These are phyloP conservation scores for Epicoccum sorghinum DNA, from an alignment of 2,329 filamentous ascomycete genomes.

Conservation along the genomic window DNA sequence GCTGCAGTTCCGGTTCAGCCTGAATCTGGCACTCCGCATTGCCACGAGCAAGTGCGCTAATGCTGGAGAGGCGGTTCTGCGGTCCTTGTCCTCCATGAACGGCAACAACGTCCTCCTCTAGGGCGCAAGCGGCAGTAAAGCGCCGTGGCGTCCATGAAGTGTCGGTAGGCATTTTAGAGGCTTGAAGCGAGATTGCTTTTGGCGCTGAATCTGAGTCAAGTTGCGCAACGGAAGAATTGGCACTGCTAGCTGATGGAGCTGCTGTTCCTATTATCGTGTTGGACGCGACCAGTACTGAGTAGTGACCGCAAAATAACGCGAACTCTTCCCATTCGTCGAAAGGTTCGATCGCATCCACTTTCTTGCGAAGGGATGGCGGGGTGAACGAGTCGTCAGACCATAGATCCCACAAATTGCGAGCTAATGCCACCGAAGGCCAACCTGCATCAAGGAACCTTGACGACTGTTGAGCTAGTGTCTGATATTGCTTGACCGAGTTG, in stretches of 20 bases:
- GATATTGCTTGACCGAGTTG: constrained; percentile 75
- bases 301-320: constrained; percentile 81
- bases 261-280: constrained; percentile 40
- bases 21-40: constrained; percentile 19
- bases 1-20: constrained; percentile 42
- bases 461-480: constrained; percentile 68
- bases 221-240: not conserved
- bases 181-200: constrained; percentile 23
- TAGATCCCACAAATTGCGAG: constrained; percentile 77
- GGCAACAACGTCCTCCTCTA: constrained; percentile 40
- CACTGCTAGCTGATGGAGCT: constrained; percentile 1
- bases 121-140: constrained; percentile 48
- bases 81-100: constrained; percentile 55
- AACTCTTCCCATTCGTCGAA: constrained; percentile 99
- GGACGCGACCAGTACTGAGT: constrained; percentile 75
- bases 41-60: constrained; percentile 44
- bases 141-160: constrained; percentile 40
- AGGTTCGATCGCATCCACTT: constrained; percentile 74
- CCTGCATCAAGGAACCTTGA: constrained; percentile 71
- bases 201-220: constrained; percentile 4
- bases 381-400: constrained; percentile 77
- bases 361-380: constrained; percentile 61
- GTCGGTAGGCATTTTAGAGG: constrained; percentile 16
- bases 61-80: constrained; percentile 56
- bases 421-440: constrained; percentile 66